Base-by-base conservation (phyloP, 768 basidiomycete species). In the Mycena chlorophos region DNA sequence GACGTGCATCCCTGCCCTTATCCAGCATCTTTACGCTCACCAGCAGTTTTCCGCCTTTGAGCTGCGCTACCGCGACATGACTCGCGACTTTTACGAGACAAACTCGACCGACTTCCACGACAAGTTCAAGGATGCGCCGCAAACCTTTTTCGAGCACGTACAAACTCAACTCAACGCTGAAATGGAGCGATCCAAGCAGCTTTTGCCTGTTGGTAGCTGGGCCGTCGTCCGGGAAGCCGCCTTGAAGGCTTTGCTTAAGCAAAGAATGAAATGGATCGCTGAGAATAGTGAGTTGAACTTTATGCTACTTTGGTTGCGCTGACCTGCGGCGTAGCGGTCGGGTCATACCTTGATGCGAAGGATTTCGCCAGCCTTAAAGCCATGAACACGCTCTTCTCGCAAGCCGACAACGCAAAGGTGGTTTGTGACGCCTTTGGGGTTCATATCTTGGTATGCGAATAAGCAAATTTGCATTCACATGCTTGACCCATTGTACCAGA, bases 311-410 rank as follows among this genome's bases (percentile, higher is more conserved):
- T 19, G 4, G 26, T 14, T 6, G 28, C 45, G 10, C 5, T 45
- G 25, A 22, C 23, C 38, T n/a, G 22, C 8, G 16, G 23, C 40
- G 27, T 49, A 89, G 89, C 82, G 39, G 63, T 90, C 26, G 74
- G 79, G 2, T 66, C 71, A 0, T 79, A 84, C 51, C 77, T 89
- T 69, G 72, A 77, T 3, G 69, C 65, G 12, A 76, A 75, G 58
- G 75, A 82, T 14, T 71, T 75, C 19, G 66, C 67, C 3, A 73
- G 67, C 4, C 70, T 92, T 12, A 64, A 62, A 13, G 70, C 67
- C 19, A 80, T 93, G 75, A 88, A 91, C 66, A 63, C 67, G 1
- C 73, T 88, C 5, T 89, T 92, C 56, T 67, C 74, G 1, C 78
- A 85, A 4, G 83, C 91, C 0, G 73, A 74, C 25, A 79, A 78